Evolutionary conservation across 345 rosid species (phyloP).

Genomic region (Eucalyptus curtisii): DNA sequence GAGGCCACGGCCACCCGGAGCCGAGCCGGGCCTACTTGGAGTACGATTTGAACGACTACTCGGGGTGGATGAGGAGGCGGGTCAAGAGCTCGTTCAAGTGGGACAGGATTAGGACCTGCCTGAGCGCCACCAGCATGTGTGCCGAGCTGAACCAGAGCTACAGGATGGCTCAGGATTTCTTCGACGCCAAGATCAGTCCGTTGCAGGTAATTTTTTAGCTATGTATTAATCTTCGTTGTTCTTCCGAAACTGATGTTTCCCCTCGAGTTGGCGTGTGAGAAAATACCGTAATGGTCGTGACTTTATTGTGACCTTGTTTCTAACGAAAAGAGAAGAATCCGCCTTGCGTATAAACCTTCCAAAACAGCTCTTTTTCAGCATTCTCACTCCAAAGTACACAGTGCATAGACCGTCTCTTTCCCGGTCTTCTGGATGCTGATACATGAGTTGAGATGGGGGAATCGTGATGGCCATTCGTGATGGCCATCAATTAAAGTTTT

Average conservation of each 20-base stretch:
- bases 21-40: conserved; percentile 78
- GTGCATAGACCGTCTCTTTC: background rate
- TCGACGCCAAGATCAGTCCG: conserved; percentile 63
- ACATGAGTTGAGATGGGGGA: background rate
- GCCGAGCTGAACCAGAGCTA: conserved; percentile 68
- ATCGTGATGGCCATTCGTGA: background rate
- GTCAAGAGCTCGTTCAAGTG: conserved; percentile 71
- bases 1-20: conserved; percentile 67
- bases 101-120: conserved; percentile 64
- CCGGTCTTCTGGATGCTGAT: background rate
- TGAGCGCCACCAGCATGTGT: conserved; percentile 54
- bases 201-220: conserved; percentile 37
- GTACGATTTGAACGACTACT: conserved; percentile 62
- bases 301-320: background rate
- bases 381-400: background rate
- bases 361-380: background rate
- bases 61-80: conserved; percentile 63
- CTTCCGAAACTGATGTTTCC: background rate
- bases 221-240: background rate
- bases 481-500: background rate
- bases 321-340: background rate
- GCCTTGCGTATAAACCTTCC: background rate
- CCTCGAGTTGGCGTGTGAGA: background rate
- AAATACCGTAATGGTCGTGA: background rate
- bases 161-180: conserved; percentile 81